These are phyloP conservation scores for Trametes sanguinea DNA, from an alignment of 768 basidiomycete genomes.

Conservation along the genomic window DNA sequence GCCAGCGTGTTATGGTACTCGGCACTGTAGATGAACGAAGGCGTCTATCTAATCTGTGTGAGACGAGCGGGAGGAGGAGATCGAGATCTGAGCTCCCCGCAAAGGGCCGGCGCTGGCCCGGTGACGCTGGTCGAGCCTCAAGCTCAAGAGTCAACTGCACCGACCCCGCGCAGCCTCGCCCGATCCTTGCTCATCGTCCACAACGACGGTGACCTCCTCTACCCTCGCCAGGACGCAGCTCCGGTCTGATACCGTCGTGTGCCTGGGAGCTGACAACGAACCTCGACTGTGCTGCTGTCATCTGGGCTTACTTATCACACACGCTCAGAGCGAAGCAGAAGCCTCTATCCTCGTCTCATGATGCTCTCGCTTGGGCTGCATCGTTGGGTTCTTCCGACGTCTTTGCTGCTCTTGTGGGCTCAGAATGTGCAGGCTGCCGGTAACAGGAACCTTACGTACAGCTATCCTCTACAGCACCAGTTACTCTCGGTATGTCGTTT, in stretches of 20 bases:
- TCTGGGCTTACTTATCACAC: slow-evolving; percentile 1
- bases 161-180: slow-evolving; percentile 4
- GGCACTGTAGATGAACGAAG: too few relatives aligned
- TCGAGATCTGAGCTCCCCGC: too few relatives aligned
- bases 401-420: slow-evolving; percentile 9
- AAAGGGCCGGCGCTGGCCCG: too few relatives aligned
- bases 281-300: slow-evolving; percentile 18
- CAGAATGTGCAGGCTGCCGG: slow-evolving; percentile 2
- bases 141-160: too few relatives aligned
- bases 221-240: not conserved
- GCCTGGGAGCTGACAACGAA: not conserved
- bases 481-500: slow-evolving; percentile 16
- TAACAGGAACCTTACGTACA: slow-evolving; percentile 5
- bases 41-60: too few relatives aligned
- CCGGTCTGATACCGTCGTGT: not conserved
- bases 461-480: slow-evolving; percentile 8
- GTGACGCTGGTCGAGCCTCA: too few relatives aligned
- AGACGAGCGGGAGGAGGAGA: too few relatives aligned
- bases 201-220: not conserved
- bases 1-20: too few relatives aligned
- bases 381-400: slow-evolving; percentile 12
- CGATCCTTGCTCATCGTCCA: not conserved
- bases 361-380: slow-evolving; percentile 16
- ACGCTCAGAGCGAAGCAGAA: slow-evolving; percentile 10
- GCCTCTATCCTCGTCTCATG: slow-evolving; percentile 2